Evolutionary conservation across 306 rosid genomes (phyloP), one percentile per base, ranked within the genome.

Genomic region (Notholithocarpus densiflorus): DNA sequence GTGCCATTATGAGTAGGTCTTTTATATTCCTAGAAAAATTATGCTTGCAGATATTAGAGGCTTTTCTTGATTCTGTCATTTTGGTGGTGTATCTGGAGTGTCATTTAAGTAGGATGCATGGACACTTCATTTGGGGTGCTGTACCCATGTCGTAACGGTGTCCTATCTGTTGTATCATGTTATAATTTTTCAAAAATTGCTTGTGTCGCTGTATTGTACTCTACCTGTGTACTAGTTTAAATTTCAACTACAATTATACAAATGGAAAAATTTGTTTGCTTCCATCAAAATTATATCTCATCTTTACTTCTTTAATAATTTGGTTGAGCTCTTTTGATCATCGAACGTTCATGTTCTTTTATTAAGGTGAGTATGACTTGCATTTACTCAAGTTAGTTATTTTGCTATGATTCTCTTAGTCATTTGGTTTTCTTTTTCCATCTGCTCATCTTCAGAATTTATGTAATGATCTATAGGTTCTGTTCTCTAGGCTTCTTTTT

Each of bases 401-500:
- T 78, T 24, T 53, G 69, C 48, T 21, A 26, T 64, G n/a, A 18
- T 83, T 74, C 57, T 45, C 18, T 75, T 31, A 6, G 31, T 37
- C 7, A 12, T 75, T 19, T 81, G 45, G 15, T 75, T 17, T 57
- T 72, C 48, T 71, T 13, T 72, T 20, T 56, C 6, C 21, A 66
- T n/a, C 24, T 56, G 27, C 2, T 64, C 23, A 7, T 78, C 68
- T 18, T 64, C 5, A 10, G 43, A 23, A 48, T 48, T 66, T 77
- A 24, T 62, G 20, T 64, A 32, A 19, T 23, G 43, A 27, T 66
- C 21, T 59, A 17, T 23, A 53, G 55, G 76, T 73, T 78, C 76
- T 74, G 85, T 29, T 71, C 66, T 77, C 4, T 26, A 53, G 65
- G 15, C 57, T 76, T 6, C 20, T 27, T 68, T 32, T 21, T 29